These are phyloP conservation scores for Rhodotorula glutinis DNA, from an alignment of 1,284 basidiomycete genomes.

Conservation along the genomic window DNA sequence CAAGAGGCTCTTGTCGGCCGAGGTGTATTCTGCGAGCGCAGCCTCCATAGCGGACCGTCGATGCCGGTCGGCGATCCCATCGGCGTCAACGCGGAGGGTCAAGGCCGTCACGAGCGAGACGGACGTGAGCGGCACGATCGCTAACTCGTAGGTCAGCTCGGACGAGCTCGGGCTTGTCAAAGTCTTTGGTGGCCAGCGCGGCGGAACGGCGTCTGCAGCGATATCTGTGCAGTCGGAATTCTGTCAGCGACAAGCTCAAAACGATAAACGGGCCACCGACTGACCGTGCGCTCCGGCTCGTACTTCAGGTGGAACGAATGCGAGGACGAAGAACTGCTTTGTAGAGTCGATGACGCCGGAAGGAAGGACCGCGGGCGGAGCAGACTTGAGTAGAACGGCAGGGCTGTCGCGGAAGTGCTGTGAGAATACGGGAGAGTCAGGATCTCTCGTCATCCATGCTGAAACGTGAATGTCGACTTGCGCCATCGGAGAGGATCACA, in stretches of 20 bases:
- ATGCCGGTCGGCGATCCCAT: conserved; percentile 63
- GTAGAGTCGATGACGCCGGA: conserved; percentile 56
- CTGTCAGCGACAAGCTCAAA: neutral
- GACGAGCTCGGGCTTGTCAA: conserved; percentile 45
- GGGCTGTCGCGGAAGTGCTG: conserved; percentile 76
- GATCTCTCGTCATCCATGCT: neutral
- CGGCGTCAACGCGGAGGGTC: conserved; percentile 70
- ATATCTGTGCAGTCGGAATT: conserved; percentile 54
- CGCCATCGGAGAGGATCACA: conserved; percentile 76
- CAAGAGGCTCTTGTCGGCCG: neutral
- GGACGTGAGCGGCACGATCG: conserved; percentile 66
- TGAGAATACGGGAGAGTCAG: conserved; percentile 1
- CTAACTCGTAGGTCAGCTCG: conserved; percentile 67
- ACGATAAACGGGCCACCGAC: neutral
- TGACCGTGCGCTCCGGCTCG: conserved; percentile 56
- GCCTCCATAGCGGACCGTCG: conserved; percentile 46
- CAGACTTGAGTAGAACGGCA: conserved; percentile 72
- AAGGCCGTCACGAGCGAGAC: conserved; percentile 72
- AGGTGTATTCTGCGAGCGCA: conserved; percentile 62
- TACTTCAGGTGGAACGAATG: conserved; percentile 55
- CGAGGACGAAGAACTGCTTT: conserved; percentile 69
- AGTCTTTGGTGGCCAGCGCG: conserved; percentile 50
- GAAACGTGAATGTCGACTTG: conserved; percentile 52
- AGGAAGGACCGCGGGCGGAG: conserved; percentile 52
- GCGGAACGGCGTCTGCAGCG: conserved; percentile 61